phyloP scores from a whole-genome alignment of 106 monocot species.

The Acanthochlamys bracteata region DNA sequence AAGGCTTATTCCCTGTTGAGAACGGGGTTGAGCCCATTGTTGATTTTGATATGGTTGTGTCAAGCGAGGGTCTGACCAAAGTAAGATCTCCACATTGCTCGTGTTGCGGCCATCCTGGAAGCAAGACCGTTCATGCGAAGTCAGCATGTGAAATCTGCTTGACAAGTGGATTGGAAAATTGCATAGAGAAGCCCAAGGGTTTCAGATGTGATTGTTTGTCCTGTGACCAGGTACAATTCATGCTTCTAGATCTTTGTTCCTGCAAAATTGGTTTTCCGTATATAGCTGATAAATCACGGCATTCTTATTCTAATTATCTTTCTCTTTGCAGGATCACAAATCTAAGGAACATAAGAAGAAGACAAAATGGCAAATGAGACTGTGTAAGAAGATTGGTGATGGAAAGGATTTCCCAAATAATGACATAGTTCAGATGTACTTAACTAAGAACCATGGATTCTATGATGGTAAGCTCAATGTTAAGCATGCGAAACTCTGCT shows the following conservation, averaged over 20 bases:
- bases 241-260: neutral
- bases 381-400: slow-evolving; percentile 66
- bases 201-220: slow-evolving; percentile 72
- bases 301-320: too few relatives aligned
- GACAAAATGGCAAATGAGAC: slow-evolving; percentile 76
- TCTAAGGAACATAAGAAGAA: slow-evolving; percentile 55
- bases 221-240: slow-evolving; percentile 51
- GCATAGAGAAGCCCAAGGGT: slow-evolving; percentile 53
- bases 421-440: slow-evolving; percentile 74
- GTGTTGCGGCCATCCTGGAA: slow-evolving; percentile 88
- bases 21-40: slow-evolving; percentile 4
- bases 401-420: slow-evolving; percentile 69
- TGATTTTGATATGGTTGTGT: slow-evolving; percentile 18
- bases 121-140: slow-evolving; percentile 49
- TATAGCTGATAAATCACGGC: too few relatives aligned
- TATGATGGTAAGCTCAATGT: slow-evolving; percentile 18
- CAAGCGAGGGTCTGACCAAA: slow-evolving; percentile 12
- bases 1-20: slow-evolving; percentile 19
- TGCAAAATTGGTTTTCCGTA: too few relatives aligned
- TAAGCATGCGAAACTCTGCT: too few relatives aligned
- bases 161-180: slow-evolving; percentile 36
- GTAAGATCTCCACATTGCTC: slow-evolving; percentile 67
- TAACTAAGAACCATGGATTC: slow-evolving; percentile 35
- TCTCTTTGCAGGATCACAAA: slow-evolving; percentile 37
- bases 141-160: slow-evolving; percentile 55